Base-by-base conservation (phyloP, 495 filamentous ascomycete species). In the Oleoguttula mirabilis region DNA sequence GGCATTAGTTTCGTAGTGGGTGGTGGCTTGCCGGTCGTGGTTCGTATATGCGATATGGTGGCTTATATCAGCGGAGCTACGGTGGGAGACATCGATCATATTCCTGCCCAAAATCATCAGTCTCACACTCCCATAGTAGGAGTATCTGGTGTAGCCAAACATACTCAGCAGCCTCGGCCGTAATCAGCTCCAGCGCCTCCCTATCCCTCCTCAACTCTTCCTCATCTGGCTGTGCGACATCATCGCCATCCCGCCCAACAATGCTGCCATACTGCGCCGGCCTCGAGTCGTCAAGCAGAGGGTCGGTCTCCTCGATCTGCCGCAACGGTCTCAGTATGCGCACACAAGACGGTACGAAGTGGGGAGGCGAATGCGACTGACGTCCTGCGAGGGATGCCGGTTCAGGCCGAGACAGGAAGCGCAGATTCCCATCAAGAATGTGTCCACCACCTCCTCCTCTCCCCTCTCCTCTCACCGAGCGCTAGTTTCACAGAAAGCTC, bases 161-260 rank as follows among this genome's bases (percentile, higher is more conserved):
- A 11, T 43, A 65, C 61, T 60, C 59, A 12, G 54, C 52, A 2
- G 61, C 58, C 43, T 59, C 55, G 16, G 55, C 55, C 21, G 60
- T 63, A 27, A 65, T 55, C 33, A 51, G 52, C 37, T 65, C 60
- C 41, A 63, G 37, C 15, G 48, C 58, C 47, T 65, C 60, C 21
- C 61, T 47, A 39, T 58, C 54, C 39, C 61, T 54, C 38, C 54
- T 46, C 10, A 65, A 46, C 52, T 61, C 60, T 32, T 63, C 61
- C 12, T 55, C 60, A 45, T 62, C 61, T 12, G 50, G 52, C 47
- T 52, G 47, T 22, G 51, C 48, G 17, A 35, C 34, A 21, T 53
- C 44, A 27, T 58, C 54, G 10, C 4, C 36, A 23, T 10, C 32
- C 7, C 7, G 25, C 7, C 46, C 52, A n/a, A n/a, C n/a, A 28